Evolutionary conservation across 371 early-diverging fungal species (phyloP), one percentile per base, ranked within the genome.

Genomic region (Mortierella sp.): DNA sequence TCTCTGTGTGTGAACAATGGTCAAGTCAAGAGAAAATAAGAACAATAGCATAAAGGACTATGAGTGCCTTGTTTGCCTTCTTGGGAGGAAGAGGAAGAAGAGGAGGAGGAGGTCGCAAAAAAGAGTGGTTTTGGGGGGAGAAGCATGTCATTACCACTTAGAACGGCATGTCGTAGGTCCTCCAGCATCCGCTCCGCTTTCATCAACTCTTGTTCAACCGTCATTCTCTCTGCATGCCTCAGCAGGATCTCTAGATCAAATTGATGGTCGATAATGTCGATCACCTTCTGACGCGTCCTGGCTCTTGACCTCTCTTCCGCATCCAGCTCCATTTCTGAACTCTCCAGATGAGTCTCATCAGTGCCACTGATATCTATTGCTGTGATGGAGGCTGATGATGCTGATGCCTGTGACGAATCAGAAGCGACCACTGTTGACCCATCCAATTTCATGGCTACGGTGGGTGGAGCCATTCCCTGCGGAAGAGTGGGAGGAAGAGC

Each of bases 161-260:
- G 71, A 45, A 88, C 80, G 5, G 86, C 84, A 45, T 80, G 66
- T 26, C 86, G 83, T 25, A 91, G 70, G 64, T 86, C 87, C 23
- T 81, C 67, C 43, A 92, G 72, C 43, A 84, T 70, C 26, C 73
- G 70, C 64, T 92, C 88, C 23, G 88, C 87, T 60, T 82, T 86
- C 9, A 67, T 80, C 18, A 93, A 84, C 57, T 91, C 92, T 53
- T 81, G 68, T 23, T 82, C 63, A 52, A 93, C 89, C 4, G 86
- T 63, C 0, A 83, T 80, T 7, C 88, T 57, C 68, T 93, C 94
- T 26, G 85, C 85, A 68, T 88, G 84, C 46, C 91, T 90, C 21
- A 93, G 70, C 57, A 87, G 85, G 50, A 92, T 85, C 75, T 92
- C 94, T 18, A 91, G 80, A 75, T 93, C 92, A 64, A 93, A 90